phyloP scores from a whole-genome alignment of 2,329 filamentous ascomycete species.

The Colletotrichum incanum region DNA sequence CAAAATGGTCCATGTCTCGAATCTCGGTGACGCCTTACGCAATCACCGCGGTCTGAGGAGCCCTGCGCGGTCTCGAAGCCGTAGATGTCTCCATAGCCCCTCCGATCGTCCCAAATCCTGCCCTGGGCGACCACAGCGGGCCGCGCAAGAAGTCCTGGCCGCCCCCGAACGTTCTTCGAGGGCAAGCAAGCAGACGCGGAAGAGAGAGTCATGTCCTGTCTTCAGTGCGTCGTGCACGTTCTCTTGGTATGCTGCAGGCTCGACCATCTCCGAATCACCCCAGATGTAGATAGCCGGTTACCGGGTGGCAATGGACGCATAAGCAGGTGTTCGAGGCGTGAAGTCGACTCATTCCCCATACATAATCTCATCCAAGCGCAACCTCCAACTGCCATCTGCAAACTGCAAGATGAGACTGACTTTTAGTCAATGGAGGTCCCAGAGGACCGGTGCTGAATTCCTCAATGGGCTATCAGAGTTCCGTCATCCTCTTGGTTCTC shows the following conservation, averaged over 20 bases:
- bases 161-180: background rate
- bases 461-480: conserved; percentile 17
- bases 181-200: background rate
- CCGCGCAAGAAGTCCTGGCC: conserved; percentile 18
- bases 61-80: background rate
- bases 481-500: conserved; percentile 21
- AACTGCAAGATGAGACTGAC: conserved; percentile 17
- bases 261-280: background rate
- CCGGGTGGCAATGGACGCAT: background rate
- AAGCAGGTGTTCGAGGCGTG: background rate
- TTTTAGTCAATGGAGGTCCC: background rate
- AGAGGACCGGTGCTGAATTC: conserved; percentile 22
- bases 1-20: background rate
- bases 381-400: conserved; percentile 11
- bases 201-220: conserved; percentile 16
- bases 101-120: conserved; percentile 62
- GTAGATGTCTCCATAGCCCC: conserved; percentile 54
- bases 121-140: conserved; percentile 16
- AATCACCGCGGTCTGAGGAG: conserved; percentile 19
- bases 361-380: conserved; percentile 9
- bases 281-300: background rate
- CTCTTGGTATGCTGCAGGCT: background rate
- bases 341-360: background rate
- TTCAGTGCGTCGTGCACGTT: conserved; percentile 10
- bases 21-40: conserved; percentile 19